phyloP scores from a whole-genome alignment of 345 rosid species.

The Euphorbia pulcherrima region DNA sequence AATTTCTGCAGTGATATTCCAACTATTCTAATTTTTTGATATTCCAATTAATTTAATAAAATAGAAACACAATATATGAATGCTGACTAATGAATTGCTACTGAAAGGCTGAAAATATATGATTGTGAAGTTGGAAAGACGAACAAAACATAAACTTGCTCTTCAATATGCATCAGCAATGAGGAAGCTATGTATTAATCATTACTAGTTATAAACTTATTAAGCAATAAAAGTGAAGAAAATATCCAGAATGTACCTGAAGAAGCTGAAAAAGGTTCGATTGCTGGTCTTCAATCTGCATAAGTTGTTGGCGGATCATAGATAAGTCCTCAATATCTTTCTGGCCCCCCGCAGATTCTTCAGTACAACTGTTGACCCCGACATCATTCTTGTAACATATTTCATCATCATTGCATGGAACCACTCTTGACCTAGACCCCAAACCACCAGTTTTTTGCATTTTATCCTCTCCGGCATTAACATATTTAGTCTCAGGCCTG shows the following conservation, averaged over 20 bases:
- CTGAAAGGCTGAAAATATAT: not conserved
- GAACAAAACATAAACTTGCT: not conserved
- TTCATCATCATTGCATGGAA: constrained; percentile 53
- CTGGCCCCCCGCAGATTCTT: constrained; percentile 38
- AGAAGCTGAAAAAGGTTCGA: constrained; percentile 67
- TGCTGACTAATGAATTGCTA: not conserved
- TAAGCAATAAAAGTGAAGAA: not conserved
- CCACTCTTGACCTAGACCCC: constrained; percentile 53
- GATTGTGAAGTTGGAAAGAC: not conserved
- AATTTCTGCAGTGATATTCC: not conserved
- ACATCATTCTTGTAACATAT: constrained; percentile 27
- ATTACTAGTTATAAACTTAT: not conserved
- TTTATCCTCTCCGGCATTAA: constrained; percentile 31
- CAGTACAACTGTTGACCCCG: constrained; percentile 20
- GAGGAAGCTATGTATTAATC: not conserved
- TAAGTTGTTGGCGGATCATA: constrained; percentile 61
- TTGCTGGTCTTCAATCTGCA: constrained; percentile 86
- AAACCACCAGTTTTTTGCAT: constrained; percentile 37
- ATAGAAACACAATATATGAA: not conserved
- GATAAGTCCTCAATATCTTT: constrained; percentile 64
- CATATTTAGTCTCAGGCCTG: constrained; percentile 42
- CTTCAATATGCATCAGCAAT: not conserved
- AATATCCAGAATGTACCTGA: constrained; percentile 48
- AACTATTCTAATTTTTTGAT: not conserved
- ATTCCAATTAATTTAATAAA: not conserved